A percentile compares a stretch with the other conserved stretches of the same genome.
These are phyloP conservation scores for Alternaria sp. DNA, from an alignment of 2,329 filamentous ascomycete genomes.

Conservation along the genomic window DNA sequence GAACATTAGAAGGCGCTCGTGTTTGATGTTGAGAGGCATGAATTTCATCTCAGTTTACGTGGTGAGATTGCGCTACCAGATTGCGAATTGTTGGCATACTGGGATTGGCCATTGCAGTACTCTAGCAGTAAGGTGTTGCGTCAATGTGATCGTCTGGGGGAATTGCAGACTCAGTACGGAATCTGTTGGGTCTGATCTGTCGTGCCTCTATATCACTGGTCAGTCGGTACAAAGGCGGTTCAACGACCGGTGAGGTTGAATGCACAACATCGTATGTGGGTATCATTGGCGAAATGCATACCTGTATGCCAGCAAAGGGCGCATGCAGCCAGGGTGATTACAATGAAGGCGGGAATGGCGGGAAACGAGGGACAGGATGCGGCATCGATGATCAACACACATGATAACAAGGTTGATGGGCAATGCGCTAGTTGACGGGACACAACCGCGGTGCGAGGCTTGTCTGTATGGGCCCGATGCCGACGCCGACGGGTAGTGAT, in stretches of 20 bases:
- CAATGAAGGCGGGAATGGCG: conserved; percentile 35
- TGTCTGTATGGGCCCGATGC: conserved; percentile 17
- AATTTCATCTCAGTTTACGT: not conserved
- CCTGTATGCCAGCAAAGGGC: conserved; percentile 25
- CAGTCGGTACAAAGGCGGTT: conserved; percentile 7
- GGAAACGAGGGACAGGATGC: conserved; percentile 39
- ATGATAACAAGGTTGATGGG: conserved; percentile 27
- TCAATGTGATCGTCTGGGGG: conserved; percentile 29
- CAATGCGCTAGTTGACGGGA: conserved; percentile 30
- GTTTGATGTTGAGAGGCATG: conserved; percentile 7
- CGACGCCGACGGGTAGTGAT: conserved; percentile 29
- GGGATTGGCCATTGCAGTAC: conserved; percentile 24
- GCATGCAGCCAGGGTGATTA: conserved; percentile 15
- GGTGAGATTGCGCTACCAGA: conserved; percentile 20
- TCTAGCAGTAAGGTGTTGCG: conserved; percentile 5
- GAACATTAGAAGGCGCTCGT: not conserved
- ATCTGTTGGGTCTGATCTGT: conserved; percentile 13
- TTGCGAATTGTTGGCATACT: conserved; percentile 15
- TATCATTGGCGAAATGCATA: conserved; percentile 8
- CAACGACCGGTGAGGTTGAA: conserved; percentile 12
- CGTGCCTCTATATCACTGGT: conserved; percentile 7
- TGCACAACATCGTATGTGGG: not conserved
- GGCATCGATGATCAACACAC: conserved; percentile 25
- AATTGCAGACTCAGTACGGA: conserved; percentile 28
- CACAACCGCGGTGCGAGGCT: conserved; percentile 28